Conservation (phyloP, 2,329 filamentous ascomycete genomes). For the Ophiostoma sp. region DNA sequence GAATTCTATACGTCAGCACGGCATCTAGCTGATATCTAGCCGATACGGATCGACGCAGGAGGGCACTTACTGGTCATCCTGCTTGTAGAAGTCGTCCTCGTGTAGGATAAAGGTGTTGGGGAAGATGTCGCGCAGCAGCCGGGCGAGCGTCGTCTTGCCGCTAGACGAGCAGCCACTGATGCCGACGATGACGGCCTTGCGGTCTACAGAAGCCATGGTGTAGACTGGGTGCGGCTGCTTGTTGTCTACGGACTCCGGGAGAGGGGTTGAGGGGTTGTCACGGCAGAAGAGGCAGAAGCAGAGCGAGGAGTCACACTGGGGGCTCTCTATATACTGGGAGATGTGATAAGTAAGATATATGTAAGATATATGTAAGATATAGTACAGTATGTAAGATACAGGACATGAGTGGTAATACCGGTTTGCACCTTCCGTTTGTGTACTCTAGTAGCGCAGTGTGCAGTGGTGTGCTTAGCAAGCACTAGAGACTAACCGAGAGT, state of each 20-base stretch:
- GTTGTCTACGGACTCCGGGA: too few species aligned
- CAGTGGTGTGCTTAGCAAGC: conserved; percentile 1
- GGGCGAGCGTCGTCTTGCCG: conserved; percentile 89
- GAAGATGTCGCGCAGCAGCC: conserved; percentile 77
- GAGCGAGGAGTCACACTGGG: too few species aligned
- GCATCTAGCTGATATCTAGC: too few species aligned
- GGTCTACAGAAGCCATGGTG: conserved; percentile 23
- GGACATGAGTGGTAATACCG: neutral
- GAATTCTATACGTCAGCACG: conserved; percentile 41
- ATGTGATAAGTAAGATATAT: neutral
- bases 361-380: neutral
- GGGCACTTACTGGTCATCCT: conserved; percentile 60
- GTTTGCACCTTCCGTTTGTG: conserved; percentile 11
- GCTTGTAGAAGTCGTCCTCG: conserved; percentile 90
- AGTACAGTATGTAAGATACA: too few species aligned
- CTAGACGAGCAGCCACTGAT: conserved; percentile 88
- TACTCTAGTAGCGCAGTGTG: neutral
- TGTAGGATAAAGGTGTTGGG: conserved; percentile 77
- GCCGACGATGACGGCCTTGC: conserved; percentile 61
- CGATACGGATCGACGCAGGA: neutral
- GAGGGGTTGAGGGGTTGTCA: too few species aligned
- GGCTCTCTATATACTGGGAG: neutral
- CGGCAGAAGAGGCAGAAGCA: too few species aligned
- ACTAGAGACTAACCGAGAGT: neutral
- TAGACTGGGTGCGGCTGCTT: neutral